phyloP scores from a whole-genome alignment of 1,284 basidiomycete genomes.

The Farysia itapuensis region DNA sequence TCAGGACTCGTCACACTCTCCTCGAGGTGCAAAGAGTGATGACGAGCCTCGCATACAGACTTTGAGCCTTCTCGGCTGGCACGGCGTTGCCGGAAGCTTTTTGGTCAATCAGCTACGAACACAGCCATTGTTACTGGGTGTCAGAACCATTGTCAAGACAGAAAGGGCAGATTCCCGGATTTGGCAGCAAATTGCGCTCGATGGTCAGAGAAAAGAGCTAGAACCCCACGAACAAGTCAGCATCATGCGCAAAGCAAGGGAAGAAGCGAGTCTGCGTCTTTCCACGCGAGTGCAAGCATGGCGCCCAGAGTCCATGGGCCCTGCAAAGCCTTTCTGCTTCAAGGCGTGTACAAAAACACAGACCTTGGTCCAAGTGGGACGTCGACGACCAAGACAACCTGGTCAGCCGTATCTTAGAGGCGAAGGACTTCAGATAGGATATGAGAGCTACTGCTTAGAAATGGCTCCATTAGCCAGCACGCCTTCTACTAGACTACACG shows the following conservation, averaged over 20 bases:
- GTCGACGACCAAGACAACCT: slow-evolving; percentile 4
- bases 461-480: neutral
- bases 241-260: too few species aligned
- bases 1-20: neutral
- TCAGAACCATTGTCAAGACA: slow-evolving; percentile 26
- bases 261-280: too few species aligned
- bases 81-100: slow-evolving; percentile 26
- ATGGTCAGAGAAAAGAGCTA: too few species aligned
- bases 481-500: slow-evolving; percentile 5
- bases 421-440: slow-evolving; percentile 30
- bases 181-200: slow-evolving; percentile 19
- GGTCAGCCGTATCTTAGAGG: slow-evolving; percentile 10
- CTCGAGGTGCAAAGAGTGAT: neutral
- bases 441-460: slow-evolving; percentile 20
- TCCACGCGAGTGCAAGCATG: too few species aligned
- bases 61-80: slow-evolving; percentile 21
- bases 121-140: slow-evolving; percentile 7
- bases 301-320: too few species aligned
- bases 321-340: slow-evolving; percentile 2
- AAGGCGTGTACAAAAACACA: slow-evolving; percentile 9
- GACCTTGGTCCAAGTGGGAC: slow-evolving; percentile 22
- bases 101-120: slow-evolving; percentile 20
- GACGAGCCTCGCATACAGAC: slow-evolving; percentile 2
- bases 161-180: slow-evolving; percentile 27
- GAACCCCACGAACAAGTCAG: too few species aligned